Evolutionary conservation across 805 yeast genomes (phyloP).

Genomic region (Nakazawaea laoshanensis): DNA sequence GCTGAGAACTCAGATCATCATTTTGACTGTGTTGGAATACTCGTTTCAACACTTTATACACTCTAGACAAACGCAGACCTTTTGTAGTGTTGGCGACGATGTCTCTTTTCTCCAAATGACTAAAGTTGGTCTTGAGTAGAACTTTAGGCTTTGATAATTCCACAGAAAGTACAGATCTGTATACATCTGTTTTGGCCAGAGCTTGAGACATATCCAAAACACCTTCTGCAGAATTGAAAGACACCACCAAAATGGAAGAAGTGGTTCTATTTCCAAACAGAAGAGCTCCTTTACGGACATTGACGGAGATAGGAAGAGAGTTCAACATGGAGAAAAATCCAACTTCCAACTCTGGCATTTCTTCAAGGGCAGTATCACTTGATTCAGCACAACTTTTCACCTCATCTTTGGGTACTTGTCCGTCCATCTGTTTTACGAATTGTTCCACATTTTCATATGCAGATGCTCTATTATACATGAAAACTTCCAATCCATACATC

Average conservation of each 20-base stretch:
- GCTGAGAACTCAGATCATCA: background rate
- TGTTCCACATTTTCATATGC: conserved; percentile 66
- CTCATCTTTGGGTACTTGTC: background rate
- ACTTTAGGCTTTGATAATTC: conserved; percentile 45
- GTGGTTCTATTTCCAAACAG: conserved; percentile 78
- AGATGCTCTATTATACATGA: conserved; percentile 68
- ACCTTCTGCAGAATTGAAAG: conserved; percentile 49
- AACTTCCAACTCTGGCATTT: background rate
- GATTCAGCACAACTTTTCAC: conserved; percentile 1
- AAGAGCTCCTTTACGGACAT: conserved; percentile 58
- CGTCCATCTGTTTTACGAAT: background rate
- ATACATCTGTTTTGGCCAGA: conserved; percentile 43
- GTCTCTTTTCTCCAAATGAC: conserved; percentile 30
- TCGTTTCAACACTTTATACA: background rate
- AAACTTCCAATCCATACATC: conserved; percentile 74
- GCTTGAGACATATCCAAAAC: conserved; percentile 45
- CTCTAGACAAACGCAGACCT: background rate
- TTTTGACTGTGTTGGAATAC: background rate
- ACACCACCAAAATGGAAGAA: conserved; percentile 58
- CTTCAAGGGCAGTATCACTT: background rate
- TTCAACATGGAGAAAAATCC: conserved; percentile 17
- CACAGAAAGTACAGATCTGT: conserved; percentile 35
- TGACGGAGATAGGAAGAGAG: conserved; percentile 55
- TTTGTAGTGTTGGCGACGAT: conserved; percentile 1
- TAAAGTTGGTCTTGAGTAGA: conserved; percentile 61